Base-by-base conservation (phyloP, 768 basidiomycete genomes). In the Lactarius tabidus region DNA sequence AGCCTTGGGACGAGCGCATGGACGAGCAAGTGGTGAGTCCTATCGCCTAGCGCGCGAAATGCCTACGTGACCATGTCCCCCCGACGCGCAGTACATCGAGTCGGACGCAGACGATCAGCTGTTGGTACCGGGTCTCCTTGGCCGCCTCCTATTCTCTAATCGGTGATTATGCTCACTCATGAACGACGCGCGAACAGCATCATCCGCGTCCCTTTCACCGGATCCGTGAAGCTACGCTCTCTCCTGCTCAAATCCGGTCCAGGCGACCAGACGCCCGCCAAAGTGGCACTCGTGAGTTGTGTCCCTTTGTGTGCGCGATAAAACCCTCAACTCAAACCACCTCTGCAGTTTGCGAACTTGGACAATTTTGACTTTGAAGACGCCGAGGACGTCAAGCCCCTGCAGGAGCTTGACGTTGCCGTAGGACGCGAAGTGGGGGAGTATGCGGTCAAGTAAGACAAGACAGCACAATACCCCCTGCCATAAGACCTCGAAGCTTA, bases 81-180 rank as follows among this genome's bases (percentile, higher is more conserved):
- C 33, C 33, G 60, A 23, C 41, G 62, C 38, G 9, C 69, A 97
- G 94, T 91, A 77, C 66, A 74, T 95, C 64, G 90, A 94, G 75
- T 94, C 92, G 20, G 95, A 97, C 68, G 89, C 90, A 38, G 95
- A 96, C 75, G 94, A 95, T 72, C 90, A 93, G 75, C 75, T 97
- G 91, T 92, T 75, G 70, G 80, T 66, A 56, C 33, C 28, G 33
- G 53, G 55, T 6, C 15, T 45, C n/a, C 17, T 36, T 29, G 1
- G 17, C 45, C 3, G 10, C 39, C 6, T 51, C 48, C 28, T 20
- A 10, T 33, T 18, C 51, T 38, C 6, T 17, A 39, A 41, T 41
- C 41, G n/a, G 35, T 56, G 2, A 39, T 35, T 28, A 61, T 23
- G n/a, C 43, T 31, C 36, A 54, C 23, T 51, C 48, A 48, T 48